Conservation (phyloP, 31 red algal genomes). For the Porphyra umbilicalis region DNA sequence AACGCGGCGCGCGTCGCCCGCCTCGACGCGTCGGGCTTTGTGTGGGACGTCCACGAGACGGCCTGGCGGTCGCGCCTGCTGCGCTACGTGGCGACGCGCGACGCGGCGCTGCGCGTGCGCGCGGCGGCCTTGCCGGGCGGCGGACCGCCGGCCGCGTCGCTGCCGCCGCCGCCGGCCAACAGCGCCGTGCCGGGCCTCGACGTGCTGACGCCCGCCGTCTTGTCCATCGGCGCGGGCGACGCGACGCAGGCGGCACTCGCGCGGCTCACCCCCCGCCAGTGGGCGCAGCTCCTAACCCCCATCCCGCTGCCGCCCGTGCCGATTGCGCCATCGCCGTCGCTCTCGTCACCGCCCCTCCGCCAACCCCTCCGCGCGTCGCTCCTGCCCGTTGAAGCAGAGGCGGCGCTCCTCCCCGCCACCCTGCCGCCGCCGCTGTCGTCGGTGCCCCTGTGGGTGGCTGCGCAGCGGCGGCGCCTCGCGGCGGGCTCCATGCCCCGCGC, state of each 20-base stretch:
- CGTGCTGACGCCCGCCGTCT: not conserved
- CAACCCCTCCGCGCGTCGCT: not conserved
- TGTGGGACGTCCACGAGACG: slow-evolving; percentile 1
- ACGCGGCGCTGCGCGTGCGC: not conserved
- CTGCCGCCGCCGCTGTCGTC: not conserved
- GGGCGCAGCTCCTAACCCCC: not conserved
- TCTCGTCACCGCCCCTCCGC: not conserved
- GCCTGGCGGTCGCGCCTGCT: not conserved
- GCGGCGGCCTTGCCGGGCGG: not conserved
- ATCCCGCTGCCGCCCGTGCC: not conserved
- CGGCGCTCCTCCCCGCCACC: not conserved
- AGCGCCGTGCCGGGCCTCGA: not conserved
- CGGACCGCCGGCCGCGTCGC: not conserved
- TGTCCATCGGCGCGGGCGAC: not conserved
- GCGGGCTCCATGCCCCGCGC: not conserved
- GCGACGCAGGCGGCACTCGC: not conserved
- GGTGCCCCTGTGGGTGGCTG: not conserved
- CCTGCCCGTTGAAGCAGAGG: not conserved
- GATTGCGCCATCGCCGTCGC: not conserved
- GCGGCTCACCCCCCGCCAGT: not conserved
- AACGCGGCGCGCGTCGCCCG: not conserved
- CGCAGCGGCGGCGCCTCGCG: not conserved
- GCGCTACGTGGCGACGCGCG: not conserved
- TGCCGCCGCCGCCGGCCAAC: not conserved
- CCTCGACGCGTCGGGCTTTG: not conserved